Conservation (phyloP, 2,329 filamentous ascomycete species). For the Sphaerostilbella broomeana region DNA sequence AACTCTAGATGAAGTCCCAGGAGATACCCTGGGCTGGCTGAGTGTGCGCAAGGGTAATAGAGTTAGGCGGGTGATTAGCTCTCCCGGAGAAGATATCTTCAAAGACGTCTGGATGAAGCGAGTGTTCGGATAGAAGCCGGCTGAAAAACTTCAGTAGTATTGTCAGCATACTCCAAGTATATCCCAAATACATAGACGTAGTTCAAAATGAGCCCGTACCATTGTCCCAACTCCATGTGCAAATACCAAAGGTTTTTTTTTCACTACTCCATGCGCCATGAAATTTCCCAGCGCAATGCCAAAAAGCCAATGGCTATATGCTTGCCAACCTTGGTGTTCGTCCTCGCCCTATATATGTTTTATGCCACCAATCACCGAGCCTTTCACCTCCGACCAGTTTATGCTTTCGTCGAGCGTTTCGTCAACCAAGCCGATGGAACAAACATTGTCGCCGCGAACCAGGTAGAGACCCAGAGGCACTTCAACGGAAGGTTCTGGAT, state of each 20-base stretch:
- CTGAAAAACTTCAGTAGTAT: not conserved
- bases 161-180: conserved; percentile 17
- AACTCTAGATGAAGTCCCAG: conserved; percentile 47
- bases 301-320: too few relatives aligned
- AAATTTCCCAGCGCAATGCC: too few relatives aligned
- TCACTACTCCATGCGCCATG: not conserved
- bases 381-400: conserved; percentile 86
- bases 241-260: not conserved
- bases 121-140: conserved; percentile 52
- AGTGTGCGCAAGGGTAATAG: conserved; percentile 69
- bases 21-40: conserved; percentile 72
- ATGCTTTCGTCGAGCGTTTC: conserved; percentile 84
- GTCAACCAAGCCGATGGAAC: conserved; percentile 81
- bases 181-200: not conserved
- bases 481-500: conserved; percentile 72
- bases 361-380: conserved; percentile 73
- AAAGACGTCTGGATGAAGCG: conserved; percentile 58
- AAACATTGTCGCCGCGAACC: conserved; percentile 90
- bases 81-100: conserved; percentile 63
- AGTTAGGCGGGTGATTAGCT: conserved; percentile 63
- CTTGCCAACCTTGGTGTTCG: too few relatives aligned
- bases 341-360: conserved; percentile 70
- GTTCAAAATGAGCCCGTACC: conserved; percentile 2
- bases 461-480: conserved; percentile 84
- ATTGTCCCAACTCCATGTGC: conserved; percentile 7